Base-by-base conservation (phyloP, 306 rosid genomes). In the Leucaena leucocephala region DNA sequence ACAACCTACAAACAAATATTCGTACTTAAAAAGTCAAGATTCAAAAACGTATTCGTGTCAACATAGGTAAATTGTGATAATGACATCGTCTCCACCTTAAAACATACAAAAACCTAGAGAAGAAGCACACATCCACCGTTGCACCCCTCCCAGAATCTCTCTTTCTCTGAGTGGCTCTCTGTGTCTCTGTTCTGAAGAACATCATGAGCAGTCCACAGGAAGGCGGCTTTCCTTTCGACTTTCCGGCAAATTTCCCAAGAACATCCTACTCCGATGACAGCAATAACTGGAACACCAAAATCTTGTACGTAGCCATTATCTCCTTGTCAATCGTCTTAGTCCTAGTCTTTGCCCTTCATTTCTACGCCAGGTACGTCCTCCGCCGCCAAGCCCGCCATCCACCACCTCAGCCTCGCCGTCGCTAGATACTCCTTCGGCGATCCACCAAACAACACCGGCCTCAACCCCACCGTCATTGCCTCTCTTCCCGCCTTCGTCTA, bases 301-400 rank as follows among this genome's bases (percentile, higher is more conserved):
- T 94, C 71, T 84, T 94, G 78, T 59, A 91, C 48, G 67, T 72
- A 4, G 90, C 98, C 74, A 84, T 94, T 55, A 43, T 84, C 33
- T 89, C 93, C 44, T 81, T 94, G 42, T 79, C 92, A 2, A 19
- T 76, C 17, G 93, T 92, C 39, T 71, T 94, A 8, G 10, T 87
- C 5, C 39, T 92, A 2, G 97, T 92, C 7, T 27, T 94, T 1
- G 87, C 89, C 4, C 97, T 94, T 21, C 98, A 92, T 75, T 62
- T 93, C 78, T 94, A 94, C 16, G 97, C 97, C 0, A 83, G 95
- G 74, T 86, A 48, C 9, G 81, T 82, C 46, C 88, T 94, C 19
- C 68, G 83, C 14, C 91, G 97, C 63, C 97, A 87, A 19, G 85
- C 90, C 10, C 97, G 87, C 88, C 44, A 46, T 88, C 2, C 89